Evolutionary conservation across 768 basidiomycete species (phyloP).

Genomic region (Tricholoma hemisulphureum): DNA sequence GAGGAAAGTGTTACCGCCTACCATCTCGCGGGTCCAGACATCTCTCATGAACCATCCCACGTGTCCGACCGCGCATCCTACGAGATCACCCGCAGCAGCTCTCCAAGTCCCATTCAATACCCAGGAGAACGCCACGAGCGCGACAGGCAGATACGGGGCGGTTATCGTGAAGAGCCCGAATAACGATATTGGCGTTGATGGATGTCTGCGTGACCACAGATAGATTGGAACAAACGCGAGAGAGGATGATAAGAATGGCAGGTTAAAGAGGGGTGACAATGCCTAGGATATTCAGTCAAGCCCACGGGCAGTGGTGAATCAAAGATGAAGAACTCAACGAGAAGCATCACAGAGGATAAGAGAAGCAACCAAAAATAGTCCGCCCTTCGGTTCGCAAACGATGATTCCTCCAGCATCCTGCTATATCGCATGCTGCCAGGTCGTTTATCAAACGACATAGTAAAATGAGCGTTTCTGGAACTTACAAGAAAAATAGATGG

Average conservation of each 20-base stretch:
- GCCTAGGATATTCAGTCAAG: constrained; percentile 40
- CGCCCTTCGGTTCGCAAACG: constrained; percentile 85
- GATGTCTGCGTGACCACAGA: constrained; percentile 94
- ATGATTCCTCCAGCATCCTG: constrained; percentile 94
- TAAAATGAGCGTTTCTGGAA: constrained; percentile 4
- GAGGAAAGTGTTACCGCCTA: constrained; percentile 68
- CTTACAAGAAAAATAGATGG: constrained; percentile 98
- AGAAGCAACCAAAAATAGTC: constrained; percentile 96
- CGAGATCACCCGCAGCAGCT: constrained; percentile 76
- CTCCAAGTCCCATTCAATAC: constrained; percentile 79
- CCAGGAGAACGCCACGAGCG: constrained; percentile 87
- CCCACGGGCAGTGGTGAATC: not conserved
- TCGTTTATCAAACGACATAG: not conserved
- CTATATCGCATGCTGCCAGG: constrained; percentile 90
- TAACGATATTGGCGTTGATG: constrained; percentile 91
- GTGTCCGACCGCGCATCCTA: constrained; percentile 87
- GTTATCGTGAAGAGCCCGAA: constrained; percentile 95
- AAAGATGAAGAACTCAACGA: constrained; percentile 50
- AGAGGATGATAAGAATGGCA: constrained; percentile 91
- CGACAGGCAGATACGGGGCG: constrained; percentile 91
- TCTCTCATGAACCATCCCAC: constrained; percentile 82
- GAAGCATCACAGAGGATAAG: constrained; percentile 79
- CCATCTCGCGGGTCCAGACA: constrained; percentile 87
- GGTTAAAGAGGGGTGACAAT: constrained; percentile 84
- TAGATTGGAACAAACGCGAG: constrained; percentile 96